Evolutionary conservation across 78 protist species (phyloP).

Genomic region (Emiliania huxleyi): DNA sequence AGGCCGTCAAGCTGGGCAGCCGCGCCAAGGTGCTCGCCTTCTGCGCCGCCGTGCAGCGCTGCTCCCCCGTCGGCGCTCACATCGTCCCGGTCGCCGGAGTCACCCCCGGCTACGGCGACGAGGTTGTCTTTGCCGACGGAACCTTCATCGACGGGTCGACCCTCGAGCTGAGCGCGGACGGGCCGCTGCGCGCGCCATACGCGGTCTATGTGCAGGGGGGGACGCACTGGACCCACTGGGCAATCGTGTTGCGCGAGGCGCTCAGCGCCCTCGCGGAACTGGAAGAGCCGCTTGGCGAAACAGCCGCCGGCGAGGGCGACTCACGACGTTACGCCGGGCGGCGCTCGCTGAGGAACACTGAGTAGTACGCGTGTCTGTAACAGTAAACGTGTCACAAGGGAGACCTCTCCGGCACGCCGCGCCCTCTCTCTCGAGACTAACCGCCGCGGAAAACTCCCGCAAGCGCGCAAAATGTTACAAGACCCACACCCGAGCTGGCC

Average conservation of each 20-base stretch:
- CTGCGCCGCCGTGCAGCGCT: constrained; percentile 40
- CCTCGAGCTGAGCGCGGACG: constrained; percentile 48
- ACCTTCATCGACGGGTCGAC: constrained; percentile 47
- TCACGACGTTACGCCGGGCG: no score
- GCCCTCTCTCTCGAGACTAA: no score
- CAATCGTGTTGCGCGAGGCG: constrained; percentile 32
- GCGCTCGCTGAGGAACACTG: no score
- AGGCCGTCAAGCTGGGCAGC: background rate
- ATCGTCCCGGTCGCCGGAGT: background rate
- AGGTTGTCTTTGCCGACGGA: constrained; percentile 52
- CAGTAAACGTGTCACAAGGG: no score
- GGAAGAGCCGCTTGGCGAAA: no score
- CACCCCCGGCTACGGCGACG: constrained; percentile 51
- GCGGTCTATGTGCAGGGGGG: constrained; percentile 42
- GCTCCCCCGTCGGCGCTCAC: background rate
- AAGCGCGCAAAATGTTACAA: no score
- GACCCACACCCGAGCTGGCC: no score
- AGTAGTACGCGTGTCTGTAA: no score
- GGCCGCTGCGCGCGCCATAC: constrained; percentile 51
- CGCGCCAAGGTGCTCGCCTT: background rate
- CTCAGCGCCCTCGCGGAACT: no score
- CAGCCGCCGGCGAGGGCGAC: no score
- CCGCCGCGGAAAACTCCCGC: no score
- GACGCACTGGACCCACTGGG: constrained; percentile 57
- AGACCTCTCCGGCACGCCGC: no score